Percentiles rank a stretch among this genome's conserved stretches.
Evolutionary conservation across 140 eudicot genomes (phyloP).

Genomic region (Oenanthe javanica): DNA sequence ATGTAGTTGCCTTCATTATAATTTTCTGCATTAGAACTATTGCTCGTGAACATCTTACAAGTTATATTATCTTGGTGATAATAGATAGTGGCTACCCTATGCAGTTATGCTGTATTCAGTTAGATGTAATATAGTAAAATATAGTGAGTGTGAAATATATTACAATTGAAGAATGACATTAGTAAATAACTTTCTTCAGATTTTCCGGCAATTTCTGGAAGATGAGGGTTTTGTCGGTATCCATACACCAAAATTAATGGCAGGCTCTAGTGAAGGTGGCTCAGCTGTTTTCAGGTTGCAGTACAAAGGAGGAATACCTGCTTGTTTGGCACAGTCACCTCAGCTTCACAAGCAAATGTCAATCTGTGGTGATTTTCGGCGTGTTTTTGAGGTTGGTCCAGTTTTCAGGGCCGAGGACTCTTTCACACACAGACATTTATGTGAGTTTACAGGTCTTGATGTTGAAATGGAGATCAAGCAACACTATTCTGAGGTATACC

Average conservation of each 20-base stretch:
- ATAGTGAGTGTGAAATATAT: background rate
- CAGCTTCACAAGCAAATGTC: slow-evolving; percentile 94
- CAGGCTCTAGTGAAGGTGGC: slow-evolving; percentile 93
- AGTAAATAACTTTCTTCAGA: slow-evolving; percentile 32
- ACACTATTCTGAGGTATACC: slow-evolving; percentile 73
- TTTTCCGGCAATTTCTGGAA: slow-evolving; percentile 49
- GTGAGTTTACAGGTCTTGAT: slow-evolving; percentile 91
- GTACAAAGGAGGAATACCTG: slow-evolving; percentile 66
- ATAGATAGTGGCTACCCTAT: background rate
- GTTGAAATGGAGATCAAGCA: slow-evolving; percentile 82
- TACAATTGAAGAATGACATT: background rate
- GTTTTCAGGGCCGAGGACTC: slow-evolving; percentile 94
- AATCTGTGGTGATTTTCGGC: slow-evolving; percentile 69
- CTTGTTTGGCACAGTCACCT: slow-evolving; percentile 94
- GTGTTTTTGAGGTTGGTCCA: slow-evolving; percentile 81
- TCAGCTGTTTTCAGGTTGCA: slow-evolving; percentile 76
- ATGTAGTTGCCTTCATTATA: background rate
- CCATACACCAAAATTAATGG: slow-evolving; percentile 64
- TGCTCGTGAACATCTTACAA: background rate
- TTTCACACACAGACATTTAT: slow-evolving; percentile 77
- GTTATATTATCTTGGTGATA: background rate
- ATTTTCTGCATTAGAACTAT: background rate
- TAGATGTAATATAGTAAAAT: background rate
- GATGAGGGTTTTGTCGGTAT: slow-evolving; percentile 59
- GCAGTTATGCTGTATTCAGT: background rate